Base-by-base conservation (phyloP, 2,329 filamentous ascomycete genomes). In the Verticillium zaregamsianum region DNA sequence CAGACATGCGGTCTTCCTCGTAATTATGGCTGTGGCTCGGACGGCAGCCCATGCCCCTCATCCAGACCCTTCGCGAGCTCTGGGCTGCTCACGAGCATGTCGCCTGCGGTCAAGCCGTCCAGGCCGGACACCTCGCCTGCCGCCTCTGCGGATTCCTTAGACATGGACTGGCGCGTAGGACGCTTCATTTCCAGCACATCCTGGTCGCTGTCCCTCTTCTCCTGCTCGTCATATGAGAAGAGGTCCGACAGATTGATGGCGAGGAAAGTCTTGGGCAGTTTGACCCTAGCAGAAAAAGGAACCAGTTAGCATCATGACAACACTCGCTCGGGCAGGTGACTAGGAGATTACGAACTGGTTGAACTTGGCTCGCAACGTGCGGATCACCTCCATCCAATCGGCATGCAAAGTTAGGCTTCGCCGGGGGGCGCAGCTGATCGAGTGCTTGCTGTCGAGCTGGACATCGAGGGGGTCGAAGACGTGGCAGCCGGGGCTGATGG, bases 331-430 rank as follows among this genome's bases (percentile, higher is more conserved):
- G 14, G 33, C 33, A 14, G 33, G 33, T 14, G 14, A 35, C 9
- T 35, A 62, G 58, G 49, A 37, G 45, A n/a, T 37, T 62, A 82
- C 90, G 79, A 83, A 94, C 90, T 93, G 93, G 72, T 97, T 91
- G 72, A 99, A 98, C 71, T 97, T 98, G 58, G 91, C 94, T 67
- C 93, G 87, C 66, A 99, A 80, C 2, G 93, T 98, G 77, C 97
- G 93, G 67, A 99, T 91, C n/a, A 99, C 91, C 69, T 94, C 87
- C 77, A 96, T 94, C 94, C 95, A 99, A 74, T 99, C 92, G 40
- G 88, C 88, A 76, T 99, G 96, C 3, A 91, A 86, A 3, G 94
- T 98, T 69, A 99, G 79, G 72, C 92, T 96, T 65, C 95, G 85
- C 65, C 93, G 84, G n/a, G 92, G 93, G 7, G 94, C 92, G 73